Evolutionary conservation across 2,329 filamentous ascomycete species (phyloP), one percentile per base, ranked within the genome.

Genomic region (Plectosphaerella cucumerina): DNA sequence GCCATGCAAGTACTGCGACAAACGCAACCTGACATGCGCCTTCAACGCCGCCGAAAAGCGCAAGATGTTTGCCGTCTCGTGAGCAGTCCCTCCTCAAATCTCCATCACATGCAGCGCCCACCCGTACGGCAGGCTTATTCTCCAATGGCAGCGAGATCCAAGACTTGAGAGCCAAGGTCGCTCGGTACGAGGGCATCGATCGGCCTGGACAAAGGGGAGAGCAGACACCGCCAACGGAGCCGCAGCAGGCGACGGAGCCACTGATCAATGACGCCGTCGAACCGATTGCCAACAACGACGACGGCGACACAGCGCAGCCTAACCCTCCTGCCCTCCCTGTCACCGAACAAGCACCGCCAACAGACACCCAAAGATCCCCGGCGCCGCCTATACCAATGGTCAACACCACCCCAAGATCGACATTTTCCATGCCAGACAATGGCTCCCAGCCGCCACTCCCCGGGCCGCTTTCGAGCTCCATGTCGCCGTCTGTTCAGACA

Each of bases 1-100:
- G 35, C 54, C 54, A 14, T 56, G 54, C 50, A 39, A 45, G 14
- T 56, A 56, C 21, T 56, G 54, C 44, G 50, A 12, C 37, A 52
- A 50, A 17, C 49, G 51, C 4, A 33, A 50, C 4, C 39, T 56
- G 17, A 39, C 48, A 22, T 55, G 53, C 34, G 22, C 26, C 10
- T 52, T 54, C 47, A 49, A 48, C 17, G 44, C 51, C 37, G 33
- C 48, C 12, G 52, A 42, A 2, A 51, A 55, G 53, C 51, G 53
- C 46, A 47, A 52, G 44, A 44, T 54, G 11, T 55, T 54, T 6
- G 52, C 53, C 21, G 52, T 55, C 14, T 51, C 51, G 51, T 53
- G 17, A 42, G 39, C 6, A 18, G 12, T 9, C 31, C 8, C 31
- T 14, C 31, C n/a, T n/a, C n/a, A n/a, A n/a, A n/a, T 34, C 31